These are phyloP conservation scores for Eucalyptus pauciflora DNA, from an alignment of 345 rosid species.

Conservation along the genomic window DNA sequence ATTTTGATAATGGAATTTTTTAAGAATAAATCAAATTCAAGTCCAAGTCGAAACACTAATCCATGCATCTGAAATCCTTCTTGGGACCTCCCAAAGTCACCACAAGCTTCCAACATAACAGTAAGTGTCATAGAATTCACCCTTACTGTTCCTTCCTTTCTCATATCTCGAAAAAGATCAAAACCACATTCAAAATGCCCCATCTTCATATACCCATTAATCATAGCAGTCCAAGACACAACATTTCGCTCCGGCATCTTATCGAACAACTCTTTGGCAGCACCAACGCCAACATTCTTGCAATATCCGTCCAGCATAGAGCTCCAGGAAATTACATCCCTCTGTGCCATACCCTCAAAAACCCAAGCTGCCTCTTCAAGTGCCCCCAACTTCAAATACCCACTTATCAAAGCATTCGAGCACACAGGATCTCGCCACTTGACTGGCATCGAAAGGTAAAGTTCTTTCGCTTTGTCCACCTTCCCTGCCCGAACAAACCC, in stretches of 20 bases:
- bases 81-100: conserved; percentile 15
- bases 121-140: conserved; percentile 54
- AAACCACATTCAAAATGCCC: conserved; percentile 51
- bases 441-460: conserved; percentile 26
- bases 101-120: conserved; percentile 54
- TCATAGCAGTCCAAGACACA: conserved; percentile 73
- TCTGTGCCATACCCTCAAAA: conserved; percentile 46
- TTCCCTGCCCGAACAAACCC: conserved; percentile 47
- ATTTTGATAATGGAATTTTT: conserved; percentile 56
- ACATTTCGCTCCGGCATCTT: conserved; percentile 54
- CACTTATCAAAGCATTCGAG: conserved; percentile 60
- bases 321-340: conserved; percentile 63
- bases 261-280: conserved; percentile 48
- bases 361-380: conserved; percentile 38
- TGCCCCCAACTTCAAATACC: conserved; percentile 46
- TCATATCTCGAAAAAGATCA: conserved; percentile 47
- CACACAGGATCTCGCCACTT: conserved; percentile 59
- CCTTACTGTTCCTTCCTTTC: conserved; percentile 31
- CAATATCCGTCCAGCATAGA: conserved; percentile 72
- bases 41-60: conserved; percentile 30
- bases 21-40: conserved; percentile 40
- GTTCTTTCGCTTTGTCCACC: conserved; percentile 40
- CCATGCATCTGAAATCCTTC: conserved; percentile 65
- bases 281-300: conserved; percentile 38
- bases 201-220: conserved; percentile 59